phyloP scores from a whole-genome alignment of 495 filamentous ascomycete genomes.

The Aspergillus sparsus region DNA sequence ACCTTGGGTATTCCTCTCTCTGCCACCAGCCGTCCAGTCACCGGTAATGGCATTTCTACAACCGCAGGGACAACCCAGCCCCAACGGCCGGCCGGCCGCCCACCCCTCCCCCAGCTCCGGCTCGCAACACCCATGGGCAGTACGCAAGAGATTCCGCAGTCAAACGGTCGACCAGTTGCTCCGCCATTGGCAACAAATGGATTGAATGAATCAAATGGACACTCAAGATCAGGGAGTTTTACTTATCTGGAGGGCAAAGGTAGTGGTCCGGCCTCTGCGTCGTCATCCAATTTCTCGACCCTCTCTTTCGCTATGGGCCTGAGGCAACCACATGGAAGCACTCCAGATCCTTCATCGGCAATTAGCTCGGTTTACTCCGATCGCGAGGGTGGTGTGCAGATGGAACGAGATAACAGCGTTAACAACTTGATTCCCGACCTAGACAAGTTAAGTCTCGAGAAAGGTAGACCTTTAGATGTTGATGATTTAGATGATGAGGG shows the following conservation, averaged over 20 bases:
- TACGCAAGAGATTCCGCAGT: slow-evolving; percentile 61
- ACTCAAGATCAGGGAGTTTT: slow-evolving; percentile 74
- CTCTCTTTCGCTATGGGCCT: slow-evolving; percentile 70
- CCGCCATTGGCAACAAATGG: slow-evolving; percentile 55
- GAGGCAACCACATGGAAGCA: slow-evolving; percentile 60
- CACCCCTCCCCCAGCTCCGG: slow-evolving; percentile 68
- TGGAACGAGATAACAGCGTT: slow-evolving; percentile 75
- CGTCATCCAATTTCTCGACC: slow-evolving; percentile 76
- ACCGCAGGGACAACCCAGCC: slow-evolving; percentile 34
- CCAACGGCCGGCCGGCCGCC: slow-evolving; percentile 46
- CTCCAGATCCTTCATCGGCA: slow-evolving; percentile 84
- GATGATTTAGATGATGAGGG: slow-evolving; percentile 93
- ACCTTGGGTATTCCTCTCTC: slow-evolving; percentile 87
- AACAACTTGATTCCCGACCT: slow-evolving; percentile 68
- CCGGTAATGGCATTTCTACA: slow-evolving; percentile 37
- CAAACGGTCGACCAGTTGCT: slow-evolving; percentile 53
- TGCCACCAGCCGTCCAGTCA: slow-evolving; percentile 70
- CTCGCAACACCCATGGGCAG: slow-evolving; percentile 85
- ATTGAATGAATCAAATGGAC: slow-evolving; percentile 71
- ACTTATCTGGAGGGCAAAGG: slow-evolving; percentile 70
- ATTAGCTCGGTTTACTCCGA: slow-evolving; percentile 83
- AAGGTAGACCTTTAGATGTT: slow-evolving; percentile 79
- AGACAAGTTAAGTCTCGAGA: slow-evolving; percentile 73
- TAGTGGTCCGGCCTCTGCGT: slow-evolving; percentile 78
- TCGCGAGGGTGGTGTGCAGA: slow-evolving; percentile 62